A percentile compares a stretch with the other conserved stretches of the same genome.
Conservation (phyloP, 352 stramenopile genomes). For the Peronosclerospora sorghi region DNA sequence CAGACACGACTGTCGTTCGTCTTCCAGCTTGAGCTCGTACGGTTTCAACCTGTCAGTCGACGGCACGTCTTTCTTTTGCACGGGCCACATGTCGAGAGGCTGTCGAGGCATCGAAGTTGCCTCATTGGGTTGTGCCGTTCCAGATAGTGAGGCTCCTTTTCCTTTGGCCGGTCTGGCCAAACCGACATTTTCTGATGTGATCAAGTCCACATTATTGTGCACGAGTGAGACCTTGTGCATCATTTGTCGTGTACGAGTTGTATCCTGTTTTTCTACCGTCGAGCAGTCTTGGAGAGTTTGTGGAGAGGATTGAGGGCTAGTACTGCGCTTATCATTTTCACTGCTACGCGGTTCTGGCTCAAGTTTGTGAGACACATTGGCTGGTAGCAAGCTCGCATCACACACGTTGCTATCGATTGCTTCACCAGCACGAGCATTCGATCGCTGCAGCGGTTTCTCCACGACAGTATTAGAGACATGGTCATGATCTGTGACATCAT, state of each 20-base stretch:
- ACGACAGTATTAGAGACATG: slow-evolving; percentile 3
- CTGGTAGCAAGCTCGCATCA: slow-evolving; percentile 2
- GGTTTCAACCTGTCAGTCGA: not conserved
- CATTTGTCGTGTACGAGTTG: too few species aligned
- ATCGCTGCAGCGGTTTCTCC: slow-evolving; percentile 2
- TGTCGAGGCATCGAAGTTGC: not conserved
- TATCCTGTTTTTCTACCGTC: too few species aligned
- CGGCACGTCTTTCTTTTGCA: not conserved
- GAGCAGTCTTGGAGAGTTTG: too few species aligned
- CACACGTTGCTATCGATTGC: not conserved
- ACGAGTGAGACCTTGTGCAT: too few species aligned
- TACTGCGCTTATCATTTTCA: slow-evolving; percentile 3
- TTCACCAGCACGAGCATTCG: slow-evolving; percentile 4
- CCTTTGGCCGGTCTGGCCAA: not conserved
- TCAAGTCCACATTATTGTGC: too few species aligned
- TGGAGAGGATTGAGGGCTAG: too few species aligned
- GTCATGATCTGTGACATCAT: slow-evolving; percentile 1
- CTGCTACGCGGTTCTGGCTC: slow-evolving; percentile 10
- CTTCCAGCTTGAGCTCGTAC: not conserved
- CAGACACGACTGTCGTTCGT: not conserved
- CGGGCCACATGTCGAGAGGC: not conserved
- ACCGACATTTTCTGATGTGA: too few species aligned
- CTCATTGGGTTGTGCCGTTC: slow-evolving; percentile 1
- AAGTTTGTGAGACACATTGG: slow-evolving; percentile 3
- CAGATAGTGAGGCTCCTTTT: not conserved